A percentile compares a stretch with the other conserved stretches of the same genome.
Conservation (phyloP, 192 early-diverging fungal species). For the Dissophora globulifera region DNA sequence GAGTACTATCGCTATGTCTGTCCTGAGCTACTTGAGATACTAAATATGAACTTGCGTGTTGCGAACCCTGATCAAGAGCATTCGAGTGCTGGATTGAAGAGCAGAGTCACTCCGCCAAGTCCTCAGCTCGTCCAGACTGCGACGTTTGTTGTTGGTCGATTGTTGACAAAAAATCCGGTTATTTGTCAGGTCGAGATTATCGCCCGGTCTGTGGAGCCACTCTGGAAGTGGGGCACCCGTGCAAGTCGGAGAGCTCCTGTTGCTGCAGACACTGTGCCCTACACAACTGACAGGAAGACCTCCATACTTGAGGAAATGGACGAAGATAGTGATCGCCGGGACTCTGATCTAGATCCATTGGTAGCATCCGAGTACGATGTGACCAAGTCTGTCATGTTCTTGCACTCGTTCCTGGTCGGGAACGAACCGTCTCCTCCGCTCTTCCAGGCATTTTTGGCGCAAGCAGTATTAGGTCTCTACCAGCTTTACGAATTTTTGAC, state of each 20-base stretch:
- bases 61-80: not conserved
- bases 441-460: slow-evolving; percentile 64
- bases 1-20: slow-evolving; percentile 51
- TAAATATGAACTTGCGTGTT: slow-evolving; percentile 25
- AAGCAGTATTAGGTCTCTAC: slow-evolving; percentile 64
- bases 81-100: not conserved
- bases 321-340: no score
- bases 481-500: slow-evolving; percentile 64
- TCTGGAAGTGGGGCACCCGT: slow-evolving; percentile 49
- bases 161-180: slow-evolving; percentile 61
- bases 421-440: slow-evolving; percentile 69
- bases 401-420: slow-evolving; percentile 67
- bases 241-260: slow-evolving; percentile 16
- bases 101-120: slow-evolving; percentile 14
- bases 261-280: slow-evolving; percentile 16
- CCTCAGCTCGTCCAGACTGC: slow-evolving; percentile 47
- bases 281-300: not conserved
- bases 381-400: slow-evolving; percentile 49
- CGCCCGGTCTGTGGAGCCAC: slow-evolving; percentile 29
- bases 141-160: slow-evolving; percentile 62
- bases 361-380: slow-evolving; percentile 58
- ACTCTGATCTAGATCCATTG: slow-evolving; percentile 48
- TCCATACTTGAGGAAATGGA: not conserved
- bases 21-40: slow-evolving; percentile 34
- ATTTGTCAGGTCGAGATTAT: slow-evolving; percentile 64